phyloP scores from a whole-genome alignment of 768 basidiomycete genomes.

The Exidia glandulosa region DNA sequence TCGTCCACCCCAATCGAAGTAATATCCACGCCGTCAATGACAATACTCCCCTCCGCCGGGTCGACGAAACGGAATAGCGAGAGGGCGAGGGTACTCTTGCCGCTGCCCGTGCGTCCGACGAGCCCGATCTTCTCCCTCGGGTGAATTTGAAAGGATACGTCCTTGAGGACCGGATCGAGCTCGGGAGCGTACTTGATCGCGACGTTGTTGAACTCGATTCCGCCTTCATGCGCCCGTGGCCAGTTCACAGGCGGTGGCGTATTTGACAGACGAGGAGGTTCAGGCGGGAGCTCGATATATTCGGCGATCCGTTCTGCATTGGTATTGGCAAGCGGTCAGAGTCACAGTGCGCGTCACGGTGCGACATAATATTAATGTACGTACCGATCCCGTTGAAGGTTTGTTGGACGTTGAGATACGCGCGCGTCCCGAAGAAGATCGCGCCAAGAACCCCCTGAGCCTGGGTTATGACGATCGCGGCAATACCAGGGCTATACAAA shows the following conservation, averaged over 20 bases:
- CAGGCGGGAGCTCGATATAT: conserved; percentile 59
- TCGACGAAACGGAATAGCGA: conserved; percentile 23
- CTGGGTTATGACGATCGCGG: conserved; percentile 19
- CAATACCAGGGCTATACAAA: conserved; percentile 15
- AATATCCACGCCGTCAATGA: conserved; percentile 59
- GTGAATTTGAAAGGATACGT: conserved; percentile 42
- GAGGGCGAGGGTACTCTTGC: conserved; percentile 19
- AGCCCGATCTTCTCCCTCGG: conserved; percentile 56
- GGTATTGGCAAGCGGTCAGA: too few relatives aligned
- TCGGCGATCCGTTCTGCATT: conserved; percentile 61
- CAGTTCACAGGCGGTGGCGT: conserved; percentile 60
- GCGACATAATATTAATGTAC: background rate
- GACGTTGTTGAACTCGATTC: conserved; percentile 46
- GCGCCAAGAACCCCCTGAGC: background rate
- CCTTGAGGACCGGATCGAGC: conserved; percentile 51
- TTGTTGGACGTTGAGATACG: background rate
- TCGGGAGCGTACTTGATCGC: conserved; percentile 50
- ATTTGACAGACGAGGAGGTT: conserved; percentile 50
- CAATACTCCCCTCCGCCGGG: conserved; percentile 21
- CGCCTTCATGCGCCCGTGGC: conserved; percentile 47
- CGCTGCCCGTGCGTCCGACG: conserved; percentile 39
- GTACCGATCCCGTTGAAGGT: background rate
- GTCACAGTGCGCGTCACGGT: too few relatives aligned
- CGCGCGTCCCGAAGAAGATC: background rate
- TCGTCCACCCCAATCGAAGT: conserved; percentile 58